Evolutionary conservation across 1,139 yeast genomes (phyloP).

Genomic region (Saccharomyces hybrid): DNA sequence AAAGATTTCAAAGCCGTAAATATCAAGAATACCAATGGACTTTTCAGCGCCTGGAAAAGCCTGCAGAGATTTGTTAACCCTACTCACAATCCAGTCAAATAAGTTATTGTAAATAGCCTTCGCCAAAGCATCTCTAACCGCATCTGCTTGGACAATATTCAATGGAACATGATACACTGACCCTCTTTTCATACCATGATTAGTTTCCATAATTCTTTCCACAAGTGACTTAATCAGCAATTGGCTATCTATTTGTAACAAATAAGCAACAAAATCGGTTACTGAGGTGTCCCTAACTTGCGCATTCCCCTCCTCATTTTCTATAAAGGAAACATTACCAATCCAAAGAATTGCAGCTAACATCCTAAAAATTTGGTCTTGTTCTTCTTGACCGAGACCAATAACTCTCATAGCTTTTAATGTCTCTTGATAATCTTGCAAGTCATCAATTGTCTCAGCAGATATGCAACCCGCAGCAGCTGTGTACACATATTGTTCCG

Average conservation of each 20-base stretch:
- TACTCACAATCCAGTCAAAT: conserved; percentile 96
- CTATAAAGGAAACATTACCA: conserved; percentile 82
- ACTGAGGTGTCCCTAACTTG: conserved; percentile 76
- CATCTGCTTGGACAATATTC: conserved; percentile 85
- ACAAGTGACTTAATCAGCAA: conserved; percentile 60
- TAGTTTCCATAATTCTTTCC: conserved; percentile 82
- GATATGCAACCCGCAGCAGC: conserved; percentile 78
- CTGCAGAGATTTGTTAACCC: conserved; percentile 72
- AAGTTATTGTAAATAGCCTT: conserved; percentile 89
- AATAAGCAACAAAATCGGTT: conserved; percentile 87
- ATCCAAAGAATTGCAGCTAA: conserved; percentile 87
- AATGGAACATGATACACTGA: conserved; percentile 92
- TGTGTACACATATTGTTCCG: conserved; percentile 87
- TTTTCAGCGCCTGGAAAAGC: conserved; percentile 48
- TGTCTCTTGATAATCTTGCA: conserved; percentile 71
- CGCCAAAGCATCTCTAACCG: conserved; percentile 92
- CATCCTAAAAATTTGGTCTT: conserved; percentile 81
- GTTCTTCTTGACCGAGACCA: conserved; percentile 76
- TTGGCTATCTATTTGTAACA: conserved; percentile 72
- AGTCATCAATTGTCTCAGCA: conserved; percentile 84
- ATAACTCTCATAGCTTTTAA: conserved; percentile 79
- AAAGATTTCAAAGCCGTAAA: conserved; percentile 96
- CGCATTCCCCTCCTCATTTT: conserved; percentile 83
- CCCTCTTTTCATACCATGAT: conserved; percentile 83
- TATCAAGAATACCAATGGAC: conserved; percentile 91